phyloP scores from a whole-genome alignment of 179 eudicot genomes.

The Drosera spatulata region DNA sequence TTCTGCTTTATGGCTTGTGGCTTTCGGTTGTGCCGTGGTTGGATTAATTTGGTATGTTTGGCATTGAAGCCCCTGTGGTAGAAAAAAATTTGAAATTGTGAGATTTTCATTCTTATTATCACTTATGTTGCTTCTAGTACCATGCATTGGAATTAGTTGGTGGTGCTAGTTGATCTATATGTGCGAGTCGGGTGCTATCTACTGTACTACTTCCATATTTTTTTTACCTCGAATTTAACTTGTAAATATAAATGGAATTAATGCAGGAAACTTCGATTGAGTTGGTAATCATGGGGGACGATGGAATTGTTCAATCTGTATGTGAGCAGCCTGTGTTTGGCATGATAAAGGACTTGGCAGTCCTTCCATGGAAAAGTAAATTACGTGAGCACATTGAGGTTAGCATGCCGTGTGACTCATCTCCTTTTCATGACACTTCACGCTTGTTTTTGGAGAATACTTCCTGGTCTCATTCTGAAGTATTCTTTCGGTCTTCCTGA shows the following conservation, averaged over 20 bases:
- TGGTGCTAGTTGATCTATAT: too few species aligned
- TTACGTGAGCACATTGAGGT: slow-evolving; percentile 53
- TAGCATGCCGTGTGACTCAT: not conserved
- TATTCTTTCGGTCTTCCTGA: not conserved
- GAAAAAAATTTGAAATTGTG: too few species aligned
- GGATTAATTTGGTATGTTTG: too few species aligned
- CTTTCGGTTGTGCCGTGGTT: too few species aligned
- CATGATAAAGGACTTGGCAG: slow-evolving; percentile 70
- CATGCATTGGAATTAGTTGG: too few species aligned
- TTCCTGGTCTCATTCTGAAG: not conserved
- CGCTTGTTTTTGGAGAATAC: not conserved
- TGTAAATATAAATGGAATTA: slow-evolving; percentile 7
- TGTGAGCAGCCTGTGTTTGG: slow-evolving; percentile 97
- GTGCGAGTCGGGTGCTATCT: too few species aligned
- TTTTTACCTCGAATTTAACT: not conserved
- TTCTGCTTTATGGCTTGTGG: too few species aligned
- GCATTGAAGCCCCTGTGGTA: too few species aligned
- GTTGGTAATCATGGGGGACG: slow-evolving; percentile 70
- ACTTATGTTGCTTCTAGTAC: too few species aligned
- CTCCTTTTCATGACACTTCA: not conserved
- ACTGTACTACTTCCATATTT: too few species aligned
- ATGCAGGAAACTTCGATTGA: slow-evolving; percentile 90
- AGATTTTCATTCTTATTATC: too few species aligned
- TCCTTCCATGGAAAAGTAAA: slow-evolving; percentile 69
- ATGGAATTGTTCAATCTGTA: slow-evolving; percentile 76